Base-by-base conservation (phyloP, 108 stramenopile genomes). In the Discostella stelligeroides region DNA sequence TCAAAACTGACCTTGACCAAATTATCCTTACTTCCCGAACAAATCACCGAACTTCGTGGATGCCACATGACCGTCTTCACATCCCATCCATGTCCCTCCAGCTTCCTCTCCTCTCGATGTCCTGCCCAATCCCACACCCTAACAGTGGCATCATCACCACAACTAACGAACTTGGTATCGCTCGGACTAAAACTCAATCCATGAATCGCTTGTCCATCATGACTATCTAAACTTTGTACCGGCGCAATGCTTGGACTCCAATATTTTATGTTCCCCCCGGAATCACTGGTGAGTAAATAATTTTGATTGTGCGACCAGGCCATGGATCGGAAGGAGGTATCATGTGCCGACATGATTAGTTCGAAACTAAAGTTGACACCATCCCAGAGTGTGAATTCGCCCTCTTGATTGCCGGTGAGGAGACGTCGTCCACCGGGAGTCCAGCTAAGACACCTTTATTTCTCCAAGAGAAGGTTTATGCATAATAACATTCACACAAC, bases 41-140 rank as follows among this genome's bases (percentile, higher is more conserved):
- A 92, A 78, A 98, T 91, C 7, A 98, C 80, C n/a, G 81, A 82
- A 24, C 89, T 89, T 57, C 91, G 71, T 7, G 98, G 96, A 71
- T 98, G 98, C 98, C 98, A 98, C 70, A 90, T 85, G 4, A 84
- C 90, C 42, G 83, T 80, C 70, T 98, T 97, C 61, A 98, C 96
- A 72, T 98, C 98, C 95, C 96, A 97, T 25, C 96, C 96, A 71
- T 98, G 98, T 28, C 96, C 98, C 63, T 95, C 91, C 47, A 98
- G 64, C 7, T 85, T 74, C 45, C 91, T 66, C 68, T 95, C 95
- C 66, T 95, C 90, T 2, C 78, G 64, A 49, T 74, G 76, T 0
- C 81, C 66, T 29, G 88, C 91, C 92, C 95, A 98, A 76, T 98
- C 98, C 92, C 92, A 98, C 27, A 98, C 72, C 23, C 94, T 76